Percentiles rank a stretch among this genome's conserved stretches.
Conservation (phyloP, 345 rosid species). For the Hypericum androsaemum region DNA sequence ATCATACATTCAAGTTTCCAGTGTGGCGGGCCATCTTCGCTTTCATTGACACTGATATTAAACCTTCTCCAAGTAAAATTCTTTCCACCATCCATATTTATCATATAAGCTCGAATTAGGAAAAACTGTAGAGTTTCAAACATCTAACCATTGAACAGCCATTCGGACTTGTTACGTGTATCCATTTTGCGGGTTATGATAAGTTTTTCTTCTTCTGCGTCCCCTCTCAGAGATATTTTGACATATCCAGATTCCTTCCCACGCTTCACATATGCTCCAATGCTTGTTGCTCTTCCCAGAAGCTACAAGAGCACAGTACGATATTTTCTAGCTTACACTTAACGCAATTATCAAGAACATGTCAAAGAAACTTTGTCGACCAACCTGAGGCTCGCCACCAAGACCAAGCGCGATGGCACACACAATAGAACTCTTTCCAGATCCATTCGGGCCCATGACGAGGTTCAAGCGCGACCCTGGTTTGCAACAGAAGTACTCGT, state of each 20-base stretch:
- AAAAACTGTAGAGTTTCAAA: not conserved
- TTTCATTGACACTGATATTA: no score
- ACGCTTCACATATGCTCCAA: constrained; percentile 90
- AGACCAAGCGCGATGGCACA: constrained; percentile 95
- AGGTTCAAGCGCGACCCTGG: constrained; percentile 86
- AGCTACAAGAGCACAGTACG: constrained; percentile 30
- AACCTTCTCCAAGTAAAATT: no score
- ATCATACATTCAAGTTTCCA: no score
- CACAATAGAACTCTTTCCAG: constrained; percentile 93
- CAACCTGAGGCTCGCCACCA: constrained; percentile 88
- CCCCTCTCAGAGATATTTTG: constrained; percentile 69
- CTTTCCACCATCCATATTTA: no score
- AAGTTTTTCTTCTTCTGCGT: constrained; percentile 38
- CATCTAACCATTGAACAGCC: constrained; percentile 69
- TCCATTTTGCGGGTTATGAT: constrained; percentile 62
- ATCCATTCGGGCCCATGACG: constrained; percentile 93
- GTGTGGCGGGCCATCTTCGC: no score
- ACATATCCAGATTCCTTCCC: constrained; percentile 73
- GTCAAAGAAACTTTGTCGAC: constrained; percentile 12
- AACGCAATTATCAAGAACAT: constrained; percentile 7
- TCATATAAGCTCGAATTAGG: no score
- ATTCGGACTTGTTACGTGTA: constrained; percentile 75
- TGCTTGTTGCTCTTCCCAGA: constrained; percentile 77
- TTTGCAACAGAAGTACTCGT: constrained; percentile 60
- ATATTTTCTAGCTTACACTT: constrained; percentile 4